These are phyloP conservation scores for Auricularia cornea DNA, from an alignment of 768 basidiomycete species.

Conservation along the genomic window DNA sequence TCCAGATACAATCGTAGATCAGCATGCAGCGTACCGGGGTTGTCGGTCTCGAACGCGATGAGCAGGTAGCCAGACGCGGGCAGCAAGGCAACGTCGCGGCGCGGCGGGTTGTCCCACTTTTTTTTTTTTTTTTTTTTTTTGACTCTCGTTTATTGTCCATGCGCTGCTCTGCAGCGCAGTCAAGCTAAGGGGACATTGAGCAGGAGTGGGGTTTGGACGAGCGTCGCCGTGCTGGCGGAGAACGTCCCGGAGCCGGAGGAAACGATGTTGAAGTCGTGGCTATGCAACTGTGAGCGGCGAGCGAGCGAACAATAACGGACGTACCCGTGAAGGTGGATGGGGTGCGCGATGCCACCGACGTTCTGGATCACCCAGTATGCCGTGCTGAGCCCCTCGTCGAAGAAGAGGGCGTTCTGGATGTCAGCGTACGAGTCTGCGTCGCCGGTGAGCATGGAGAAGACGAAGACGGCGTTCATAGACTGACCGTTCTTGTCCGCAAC, in stretches of 20 bases:
- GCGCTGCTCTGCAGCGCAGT: too few relatives aligned
- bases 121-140: too few relatives aligned
- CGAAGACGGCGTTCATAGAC: not conserved
- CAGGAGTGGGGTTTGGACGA: too few relatives aligned
- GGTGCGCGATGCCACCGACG: constrained; percentile 3
- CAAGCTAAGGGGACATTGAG: too few relatives aligned
- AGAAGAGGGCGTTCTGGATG: not conserved
- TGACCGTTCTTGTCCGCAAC: not conserved
- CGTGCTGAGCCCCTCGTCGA: not conserved
- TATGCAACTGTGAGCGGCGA: not conserved
- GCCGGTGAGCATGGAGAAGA: not conserved
- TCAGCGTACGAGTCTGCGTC: not conserved
- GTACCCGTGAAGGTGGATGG: constrained; percentile 30
- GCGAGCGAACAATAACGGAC: constrained; percentile 1
- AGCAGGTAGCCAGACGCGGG: not conserved
- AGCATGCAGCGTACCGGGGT: not conserved
- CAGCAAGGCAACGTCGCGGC: constrained; percentile 5
- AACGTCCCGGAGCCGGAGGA: not conserved
- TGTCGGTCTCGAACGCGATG: constrained; percentile 2
- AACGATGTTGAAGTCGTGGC: not conserved
- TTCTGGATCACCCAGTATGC: not conserved
- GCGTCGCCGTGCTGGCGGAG: not conserved
- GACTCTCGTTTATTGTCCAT: too few relatives aligned
- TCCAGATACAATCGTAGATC: not conserved
- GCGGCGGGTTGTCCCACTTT: constrained; percentile 2